These are phyloP conservation scores for Thelonectria blattea DNA, from an alignment of 2,329 filamentous ascomycete species.

Conservation along the genomic window DNA sequence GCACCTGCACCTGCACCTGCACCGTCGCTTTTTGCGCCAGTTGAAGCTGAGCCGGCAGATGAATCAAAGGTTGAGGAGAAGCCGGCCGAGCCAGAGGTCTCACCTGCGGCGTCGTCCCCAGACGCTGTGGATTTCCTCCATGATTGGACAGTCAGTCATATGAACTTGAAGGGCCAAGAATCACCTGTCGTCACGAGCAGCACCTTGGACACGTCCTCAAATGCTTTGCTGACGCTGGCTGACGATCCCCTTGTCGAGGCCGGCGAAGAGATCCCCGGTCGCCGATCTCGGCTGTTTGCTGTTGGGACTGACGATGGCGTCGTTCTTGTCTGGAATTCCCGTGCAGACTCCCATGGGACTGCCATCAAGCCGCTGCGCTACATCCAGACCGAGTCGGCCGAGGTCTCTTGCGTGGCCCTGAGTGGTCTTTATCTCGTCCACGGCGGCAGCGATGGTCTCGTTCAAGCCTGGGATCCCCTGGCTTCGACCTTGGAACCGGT, in stretches of 20 bases:
- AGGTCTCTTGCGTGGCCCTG: constrained; percentile 81
- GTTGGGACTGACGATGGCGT: constrained; percentile 79
- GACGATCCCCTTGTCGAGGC: constrained; percentile 72
- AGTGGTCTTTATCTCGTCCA: constrained; percentile 89
- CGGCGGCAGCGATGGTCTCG: constrained; percentile 91
- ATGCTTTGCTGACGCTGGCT: constrained; percentile 70
- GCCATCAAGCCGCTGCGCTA: constrained; percentile 74
- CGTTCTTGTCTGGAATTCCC: constrained; percentile 86
- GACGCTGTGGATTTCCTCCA: constrained; percentile 31
- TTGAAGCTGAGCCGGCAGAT: constrained; percentile 5
- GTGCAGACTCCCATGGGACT: constrained; percentile 57
- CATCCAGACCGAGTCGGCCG: constrained; percentile 89
- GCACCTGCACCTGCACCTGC: constrained; percentile 15
- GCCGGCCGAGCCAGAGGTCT: constrained; percentile 30
- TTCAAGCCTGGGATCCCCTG: constrained; percentile 96
- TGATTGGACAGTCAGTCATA: constrained; percentile 40
- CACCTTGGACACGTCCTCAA: constrained; percentile 75
- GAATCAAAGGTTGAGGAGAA: constrained; percentile 26
- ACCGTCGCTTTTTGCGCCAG: constrained; percentile 42
- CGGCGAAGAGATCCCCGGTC: constrained; percentile 77
- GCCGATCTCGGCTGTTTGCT: constrained; percentile 80
- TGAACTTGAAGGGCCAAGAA: constrained; percentile 62
- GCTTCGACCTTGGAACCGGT: constrained; percentile 80
- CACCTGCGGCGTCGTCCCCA: constrained; percentile 31
- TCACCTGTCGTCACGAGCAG: constrained; percentile 70